phyloP scores from a whole-genome alignment of 768 basidiomycete genomes.

The Leccinum aurantiacum region DNA sequence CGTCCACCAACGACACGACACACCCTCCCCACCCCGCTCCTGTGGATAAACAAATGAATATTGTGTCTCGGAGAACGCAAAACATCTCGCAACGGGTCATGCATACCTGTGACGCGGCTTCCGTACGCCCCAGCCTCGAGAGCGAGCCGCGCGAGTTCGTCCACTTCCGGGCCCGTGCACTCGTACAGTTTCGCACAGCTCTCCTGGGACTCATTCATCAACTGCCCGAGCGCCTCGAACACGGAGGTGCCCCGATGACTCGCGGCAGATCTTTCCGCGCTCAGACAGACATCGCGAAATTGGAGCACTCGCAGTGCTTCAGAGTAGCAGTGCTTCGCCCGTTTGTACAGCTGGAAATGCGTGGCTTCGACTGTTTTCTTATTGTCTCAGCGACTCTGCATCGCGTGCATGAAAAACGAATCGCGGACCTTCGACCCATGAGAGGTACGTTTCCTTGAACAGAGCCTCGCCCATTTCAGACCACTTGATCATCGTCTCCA shows the following conservation, averaged over 20 bases:
- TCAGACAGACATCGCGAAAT: conserved; percentile 69
- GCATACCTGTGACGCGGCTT: not conserved
- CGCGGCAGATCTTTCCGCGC: conserved; percentile 30
- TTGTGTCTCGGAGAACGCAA: not conserved
- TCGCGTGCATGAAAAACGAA: not conserved
- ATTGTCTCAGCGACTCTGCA: not conserved
- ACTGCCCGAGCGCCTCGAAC: conserved; percentile 55
- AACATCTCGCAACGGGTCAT: not conserved
- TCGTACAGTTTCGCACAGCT: conserved; percentile 71
- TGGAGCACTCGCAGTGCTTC: conserved; percentile 81
- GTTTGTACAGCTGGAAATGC: conserved; percentile 80
- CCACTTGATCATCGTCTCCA: conserved; percentile 72
- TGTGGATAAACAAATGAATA: conserved; percentile 24
- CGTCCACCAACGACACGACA: conserved; percentile 77
- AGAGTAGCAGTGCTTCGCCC: conserved; percentile 76
- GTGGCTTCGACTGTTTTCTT: conserved; percentile 59
- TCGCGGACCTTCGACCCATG: conserved; percentile 73
- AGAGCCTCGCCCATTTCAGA: conserved; percentile 52
- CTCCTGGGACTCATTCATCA: conserved; percentile 80
- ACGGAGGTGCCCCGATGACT: conserved; percentile 23
- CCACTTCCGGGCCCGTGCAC: conserved; percentile 78
- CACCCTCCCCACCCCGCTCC: conserved; percentile 94
- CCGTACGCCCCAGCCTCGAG: conserved; percentile 64
- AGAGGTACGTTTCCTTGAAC: conserved; percentile 70
- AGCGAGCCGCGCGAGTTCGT: conserved; percentile 65